Percentiles rank a stretch among this genome's conserved stretches.
Conservation (phyloP, 2,329 filamentous ascomycete genomes). For the Neoarthrinium moseri region DNA sequence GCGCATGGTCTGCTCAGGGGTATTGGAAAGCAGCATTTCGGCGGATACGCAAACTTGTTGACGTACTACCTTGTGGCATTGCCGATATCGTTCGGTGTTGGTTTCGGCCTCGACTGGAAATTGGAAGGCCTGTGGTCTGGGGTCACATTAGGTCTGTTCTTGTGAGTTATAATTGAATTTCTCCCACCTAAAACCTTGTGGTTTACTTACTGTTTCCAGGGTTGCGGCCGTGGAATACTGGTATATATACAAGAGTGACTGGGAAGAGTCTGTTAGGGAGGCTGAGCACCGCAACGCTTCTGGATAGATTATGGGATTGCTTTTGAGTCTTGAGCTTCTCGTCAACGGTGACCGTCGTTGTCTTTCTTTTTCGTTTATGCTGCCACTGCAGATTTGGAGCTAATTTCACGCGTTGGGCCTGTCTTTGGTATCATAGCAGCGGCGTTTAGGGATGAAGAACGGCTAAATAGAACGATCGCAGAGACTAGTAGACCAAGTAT, state of each 20-base stretch:
- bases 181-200: no score
- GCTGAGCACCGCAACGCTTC: conserved; percentile 50
- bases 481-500: no score
- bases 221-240: conserved; percentile 53
- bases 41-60: conserved; percentile 83
- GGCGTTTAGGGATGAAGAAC: no score
- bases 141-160: conserved; percentile 67
- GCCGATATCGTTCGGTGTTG: conserved; percentile 76
- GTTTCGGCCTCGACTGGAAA: conserved; percentile 75
- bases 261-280: conserved; percentile 52
- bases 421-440: no score
- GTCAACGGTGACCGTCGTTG: no score
- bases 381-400: no score
- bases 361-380: no score
- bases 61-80: conserved; percentile 86
- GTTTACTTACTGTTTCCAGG: conserved; percentile 29
- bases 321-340: no score
- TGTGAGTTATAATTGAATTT: no score
- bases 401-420: no score
- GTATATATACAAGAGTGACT: conserved; percentile 51
- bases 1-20: conserved; percentile 85
- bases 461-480: no score
- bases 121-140: conserved; percentile 81
- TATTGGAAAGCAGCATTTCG: conserved; percentile 83
- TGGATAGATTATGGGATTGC: conserved; percentile 28